Percentiles rank a stretch among this genome's conserved stretches.
phyloP scores from a whole-genome alignment of 2,329 filamentous ascomycete genomes.

The Nemania abortiva region DNA sequence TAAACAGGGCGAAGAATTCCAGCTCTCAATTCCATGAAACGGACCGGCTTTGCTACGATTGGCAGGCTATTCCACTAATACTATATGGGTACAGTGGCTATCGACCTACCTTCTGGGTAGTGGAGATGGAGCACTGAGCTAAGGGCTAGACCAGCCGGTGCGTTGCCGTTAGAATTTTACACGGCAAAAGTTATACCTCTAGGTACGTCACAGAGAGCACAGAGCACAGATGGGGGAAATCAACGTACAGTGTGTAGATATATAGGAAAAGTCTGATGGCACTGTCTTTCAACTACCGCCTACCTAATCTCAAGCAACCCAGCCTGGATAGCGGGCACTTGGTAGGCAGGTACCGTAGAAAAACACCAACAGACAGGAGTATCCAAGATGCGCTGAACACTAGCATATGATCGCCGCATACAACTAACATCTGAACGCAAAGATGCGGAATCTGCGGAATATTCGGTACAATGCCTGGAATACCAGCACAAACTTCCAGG shows the following conservation, averaged over 20 bases:
- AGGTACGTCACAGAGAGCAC: slow-evolving; percentile 4
- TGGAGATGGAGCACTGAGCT: not conserved
- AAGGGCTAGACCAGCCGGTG: slow-evolving; percentile 2
- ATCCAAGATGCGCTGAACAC: slow-evolving; percentile 26
- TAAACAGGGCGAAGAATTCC: not conserved
- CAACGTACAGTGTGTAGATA: slow-evolving; percentile 7
- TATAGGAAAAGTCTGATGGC: slow-evolving; percentile 1
- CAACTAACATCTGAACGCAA: slow-evolving; percentile 39
- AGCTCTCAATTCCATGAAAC: not conserved
- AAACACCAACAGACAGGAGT: slow-evolving; percentile 1
- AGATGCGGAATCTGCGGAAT: slow-evolving; percentile 90
- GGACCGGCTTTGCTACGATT: not conserved
- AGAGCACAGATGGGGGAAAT: not conserved
- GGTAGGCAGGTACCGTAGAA: slow-evolving; percentile 23
- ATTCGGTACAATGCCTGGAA: slow-evolving; percentile 76
- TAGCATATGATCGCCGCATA: slow-evolving; percentile 14
- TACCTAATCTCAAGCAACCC: slow-evolving; percentile 26
- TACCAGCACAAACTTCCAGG: slow-evolving; percentile 61
- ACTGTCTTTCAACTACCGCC: slow-evolving; percentile 19
- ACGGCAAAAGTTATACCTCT: not conserved
- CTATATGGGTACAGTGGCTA: not conserved
- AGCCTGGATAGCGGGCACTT: not conserved
- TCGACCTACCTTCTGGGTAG: not conserved
- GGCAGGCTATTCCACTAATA: not conserved
- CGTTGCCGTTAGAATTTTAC: not conserved